Evolutionary conservation across 768 basidiomycete species (phyloP), one percentile per base, ranked within the genome.

Genomic region (Pulveroboletus sp.): DNA sequence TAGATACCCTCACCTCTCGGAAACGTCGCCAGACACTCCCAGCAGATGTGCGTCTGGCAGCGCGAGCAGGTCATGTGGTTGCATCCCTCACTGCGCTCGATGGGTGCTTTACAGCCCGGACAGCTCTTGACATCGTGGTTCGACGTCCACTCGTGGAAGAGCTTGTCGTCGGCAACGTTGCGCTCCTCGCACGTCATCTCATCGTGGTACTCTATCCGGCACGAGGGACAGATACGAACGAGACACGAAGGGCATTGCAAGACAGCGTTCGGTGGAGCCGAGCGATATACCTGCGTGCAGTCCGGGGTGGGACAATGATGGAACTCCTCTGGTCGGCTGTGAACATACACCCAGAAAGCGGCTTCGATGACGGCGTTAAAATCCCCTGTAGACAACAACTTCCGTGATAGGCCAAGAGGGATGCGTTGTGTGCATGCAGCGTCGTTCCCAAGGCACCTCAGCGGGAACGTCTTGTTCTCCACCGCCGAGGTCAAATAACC

Each of bases 31-130:
- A 86, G 58, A 63, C 89, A 92, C 21, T 80, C 80, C 89, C 89
- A 91, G 51, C 89, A 92, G 1, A 83, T 83, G 62, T 92, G 89
- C 0, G 85, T 82, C 57, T 79, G 76, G 63, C 89, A 92, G 30
- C 76, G 75, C 0, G 73, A 73, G 65, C 89, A 92, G n/a, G 79
- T 82, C 76, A 92, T 81, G 64, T 92, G 89, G 68, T 92, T 86
- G 66, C 89, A 92, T 0, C 89, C 89, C 54, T 81, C 84, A 27
- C 69, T 71, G 36, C 83, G 80, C 66, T 91, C 86, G 55, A 92
- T 89, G 6, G 77, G 73, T 7, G 77, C 75, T 47, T 77, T 77
- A 70, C 89, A 92, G 0, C 76, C 76, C 2, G 89, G 89, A 63
- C 89, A 92, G 30, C 74, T 70, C 71, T 89, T 86, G 47, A 89